A percentile compares a stretch with the other conserved stretches of the same genome.
Conservation (phyloP, 331 rosid genomes). For the Ulmus americana region DNA sequence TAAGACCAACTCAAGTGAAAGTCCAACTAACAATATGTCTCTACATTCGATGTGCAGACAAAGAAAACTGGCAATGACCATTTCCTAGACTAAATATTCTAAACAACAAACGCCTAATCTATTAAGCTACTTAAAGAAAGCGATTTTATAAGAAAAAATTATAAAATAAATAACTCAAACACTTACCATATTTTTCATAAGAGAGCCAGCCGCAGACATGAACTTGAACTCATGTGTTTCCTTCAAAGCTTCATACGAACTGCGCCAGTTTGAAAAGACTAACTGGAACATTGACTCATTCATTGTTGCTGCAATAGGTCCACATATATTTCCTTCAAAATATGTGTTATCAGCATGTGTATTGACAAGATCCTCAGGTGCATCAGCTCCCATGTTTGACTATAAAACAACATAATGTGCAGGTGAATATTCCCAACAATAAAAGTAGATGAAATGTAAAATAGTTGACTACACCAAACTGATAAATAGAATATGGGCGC, state of each 20-base stretch:
- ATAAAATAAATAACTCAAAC: constrained; percentile 1
- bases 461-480: constrained; percentile 1
- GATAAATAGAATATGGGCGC: background rate
- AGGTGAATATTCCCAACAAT: constrained; percentile 16
- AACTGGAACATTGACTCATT: constrained; percentile 81
- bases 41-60: background rate
- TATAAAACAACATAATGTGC: constrained; percentile 28
- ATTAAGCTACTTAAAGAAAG: background rate
- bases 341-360: constrained; percentile 42
- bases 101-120: background rate
- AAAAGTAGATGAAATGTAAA: too few species aligned
- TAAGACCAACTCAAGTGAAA: background rate
- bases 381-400: constrained; percentile 40
- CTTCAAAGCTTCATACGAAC: constrained; percentile 74
- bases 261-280: constrained; percentile 77
- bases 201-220: constrained; percentile 86
- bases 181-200: constrained; percentile 80
- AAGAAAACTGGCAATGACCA: background rate
- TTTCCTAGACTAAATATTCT: background rate
- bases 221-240: constrained; percentile 71
- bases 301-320: constrained; percentile 86
- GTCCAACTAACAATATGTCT: background rate
- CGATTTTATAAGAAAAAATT: background rate
- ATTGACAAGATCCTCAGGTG: constrained; percentile 30
- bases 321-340: constrained; percentile 74